A percentile compares a stretch with the other conserved stretches of the same genome.
Conservation (phyloP, 768 basidiomycete genomes). For the Leccinum ochraceum region DNA sequence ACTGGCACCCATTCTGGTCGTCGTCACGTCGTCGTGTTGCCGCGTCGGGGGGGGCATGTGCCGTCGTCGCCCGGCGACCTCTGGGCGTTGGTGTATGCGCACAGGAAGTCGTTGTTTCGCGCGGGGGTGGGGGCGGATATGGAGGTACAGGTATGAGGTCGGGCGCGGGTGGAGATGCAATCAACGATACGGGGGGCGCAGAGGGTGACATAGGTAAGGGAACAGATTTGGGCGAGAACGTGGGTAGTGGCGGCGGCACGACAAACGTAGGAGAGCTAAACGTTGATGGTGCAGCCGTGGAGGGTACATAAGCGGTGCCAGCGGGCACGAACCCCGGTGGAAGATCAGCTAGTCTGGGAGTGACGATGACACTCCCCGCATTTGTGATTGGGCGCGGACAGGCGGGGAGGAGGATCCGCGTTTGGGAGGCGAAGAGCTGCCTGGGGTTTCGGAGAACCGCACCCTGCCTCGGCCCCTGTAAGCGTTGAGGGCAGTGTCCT, state of each 20-base stretch:
- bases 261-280: constrained; percentile 16
- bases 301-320: constrained; percentile 17
- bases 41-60: too few relatives aligned
- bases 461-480: constrained; percentile 11
- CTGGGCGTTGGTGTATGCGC: too few relatives aligned
- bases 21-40: too few relatives aligned
- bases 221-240: constrained; percentile 24
- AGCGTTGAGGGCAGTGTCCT: constrained; percentile 18
- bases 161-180: not conserved
- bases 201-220: constrained; percentile 15
- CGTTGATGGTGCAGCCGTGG: constrained; percentile 10
- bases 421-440: constrained; percentile 15
- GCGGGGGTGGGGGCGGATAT: constrained; percentile 24
- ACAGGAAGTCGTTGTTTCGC: not conserved
- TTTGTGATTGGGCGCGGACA: constrained; percentile 1
- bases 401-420: constrained; percentile 13
- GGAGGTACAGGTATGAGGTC: constrained; percentile 16
- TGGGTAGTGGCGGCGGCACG: constrained; percentile 16
- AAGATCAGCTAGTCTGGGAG: constrained; percentile 20
- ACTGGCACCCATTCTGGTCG: too few relatives aligned
- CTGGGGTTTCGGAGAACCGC: constrained; percentile 23
- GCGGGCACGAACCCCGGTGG: constrained; percentile 34
- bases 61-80: too few relatives aligned
- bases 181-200: not conserved
- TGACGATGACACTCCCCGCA: constrained; percentile 14